phyloP scores from a whole-genome alignment of 208 protist genomes.

The Leishmania mexicana region DNA sequence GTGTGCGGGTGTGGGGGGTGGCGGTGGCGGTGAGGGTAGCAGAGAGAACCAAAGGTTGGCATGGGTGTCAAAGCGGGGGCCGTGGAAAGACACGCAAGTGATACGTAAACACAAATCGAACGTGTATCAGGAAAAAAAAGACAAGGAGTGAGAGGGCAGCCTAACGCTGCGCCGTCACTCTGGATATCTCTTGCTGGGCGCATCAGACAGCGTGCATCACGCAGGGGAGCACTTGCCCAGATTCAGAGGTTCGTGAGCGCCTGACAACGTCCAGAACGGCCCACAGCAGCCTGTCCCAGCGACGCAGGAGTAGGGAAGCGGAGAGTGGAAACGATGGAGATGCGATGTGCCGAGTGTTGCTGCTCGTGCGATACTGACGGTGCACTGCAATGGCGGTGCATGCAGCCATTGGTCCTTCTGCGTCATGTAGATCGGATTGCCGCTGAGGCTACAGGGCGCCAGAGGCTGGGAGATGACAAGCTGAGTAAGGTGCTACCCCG shows the following conservation, averaged over 20 bases:
- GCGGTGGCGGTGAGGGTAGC: neutral
- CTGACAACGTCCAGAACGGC: neutral
- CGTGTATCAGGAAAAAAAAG: neutral
- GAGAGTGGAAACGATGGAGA: neutral
- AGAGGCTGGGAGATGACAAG: neutral
- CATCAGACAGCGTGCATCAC: neutral
- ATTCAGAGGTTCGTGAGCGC: neutral
- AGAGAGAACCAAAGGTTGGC: neutral
- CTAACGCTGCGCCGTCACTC: neutral
- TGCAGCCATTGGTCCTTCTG: neutral
- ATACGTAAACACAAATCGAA: neutral
- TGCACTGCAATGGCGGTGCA: neutral
- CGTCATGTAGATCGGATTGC: neutral
- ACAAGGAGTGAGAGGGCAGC: neutral
- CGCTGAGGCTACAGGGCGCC: neutral
- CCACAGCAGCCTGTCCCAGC: neutral
- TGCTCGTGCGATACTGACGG: neutral
- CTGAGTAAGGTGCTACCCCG: neutral
- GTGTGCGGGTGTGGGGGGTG: neutral
- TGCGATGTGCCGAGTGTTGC: neutral
- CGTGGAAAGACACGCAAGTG: neutral
- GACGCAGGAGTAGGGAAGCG: neutral
- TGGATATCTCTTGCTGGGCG: neutral
- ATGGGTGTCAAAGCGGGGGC: neutral
- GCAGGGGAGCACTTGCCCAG: neutral